phyloP scores from a whole-genome alignment of 148 eudicot genomes.

The Chenopodium album region DNA sequence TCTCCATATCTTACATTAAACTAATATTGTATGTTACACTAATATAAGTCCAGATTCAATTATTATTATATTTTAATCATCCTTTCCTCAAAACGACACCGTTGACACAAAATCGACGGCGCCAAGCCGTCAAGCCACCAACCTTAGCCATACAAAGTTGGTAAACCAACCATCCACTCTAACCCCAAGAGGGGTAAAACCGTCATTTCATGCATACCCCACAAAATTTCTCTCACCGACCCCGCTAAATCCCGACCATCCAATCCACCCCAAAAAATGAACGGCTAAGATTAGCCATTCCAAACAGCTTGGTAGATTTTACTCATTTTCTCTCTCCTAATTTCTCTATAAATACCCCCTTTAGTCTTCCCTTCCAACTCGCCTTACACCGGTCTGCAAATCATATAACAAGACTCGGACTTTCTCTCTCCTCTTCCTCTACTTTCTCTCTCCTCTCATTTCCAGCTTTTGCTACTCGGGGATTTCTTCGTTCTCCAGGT shows the following conservation, averaged over 20 bases:
- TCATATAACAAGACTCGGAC: conserved; percentile 17
- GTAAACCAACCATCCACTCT: conserved; percentile 11
- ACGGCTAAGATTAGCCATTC: conserved; percentile 9
- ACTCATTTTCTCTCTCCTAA: neutral
- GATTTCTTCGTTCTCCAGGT: conserved; percentile 28
- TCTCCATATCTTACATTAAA: no score
- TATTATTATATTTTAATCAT: neutral
- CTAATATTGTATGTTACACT: conserved; percentile 10
- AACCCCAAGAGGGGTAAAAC: conserved; percentile 6
- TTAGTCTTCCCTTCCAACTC: conserved; percentile 16
- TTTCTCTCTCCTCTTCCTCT: conserved; percentile 3
- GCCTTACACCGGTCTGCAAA: conserved; percentile 27
- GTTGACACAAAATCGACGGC: neutral
- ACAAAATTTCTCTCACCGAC: conserved; percentile 28
- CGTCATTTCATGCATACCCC: conserved; percentile 13
- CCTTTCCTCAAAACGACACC: conserved; percentile 12
- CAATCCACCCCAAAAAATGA: neutral
- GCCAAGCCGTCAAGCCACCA: conserved; percentile 15
- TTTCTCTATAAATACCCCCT: conserved; percentile 26
- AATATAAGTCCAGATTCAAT: conserved; percentile 23
- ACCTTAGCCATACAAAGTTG: conserved; percentile 7
- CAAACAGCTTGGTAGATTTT: neutral
- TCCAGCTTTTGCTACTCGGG: neutral
- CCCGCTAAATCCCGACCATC: conserved; percentile 12
- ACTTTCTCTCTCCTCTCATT: neutral